Base-by-base conservation (phyloP, 2,329 filamentous ascomycete genomes). In the Pseudogymnoascus sp. region DNA sequence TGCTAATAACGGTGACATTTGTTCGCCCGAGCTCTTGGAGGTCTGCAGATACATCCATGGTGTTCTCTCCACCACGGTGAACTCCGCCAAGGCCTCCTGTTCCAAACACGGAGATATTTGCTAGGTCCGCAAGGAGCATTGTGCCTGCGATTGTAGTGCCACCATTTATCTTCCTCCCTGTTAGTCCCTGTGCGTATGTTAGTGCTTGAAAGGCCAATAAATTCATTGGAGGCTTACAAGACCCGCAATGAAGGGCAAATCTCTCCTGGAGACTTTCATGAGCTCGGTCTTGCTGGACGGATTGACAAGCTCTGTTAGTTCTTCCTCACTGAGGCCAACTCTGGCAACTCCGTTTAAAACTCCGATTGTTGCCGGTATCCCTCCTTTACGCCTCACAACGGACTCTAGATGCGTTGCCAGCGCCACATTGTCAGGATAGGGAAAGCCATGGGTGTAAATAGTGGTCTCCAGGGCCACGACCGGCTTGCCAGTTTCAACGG, bases 51-150 rank as follows among this genome's bases (percentile, higher is more conserved):
- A 99, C 85, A 73, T 99, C 94, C 86, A 97, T 88, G 6, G 89
- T 90, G 67, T 82, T 82, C 73, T 97, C 88, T 58, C 87, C 94
- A 61, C 91, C 92, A 49, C 92, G 86, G 75, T 99, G 94, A 23
- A 99, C 94, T 64, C 94, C 94, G 62, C 94, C 93, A 4, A 99
- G 84, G 11, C 94, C 94, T 52, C 94, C 94, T 5, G 94, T 99
- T 25, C 92, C 94, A 75, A 99, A 97, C 59, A 99, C 84, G 66
- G 87, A 88, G 72, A 99, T 96, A 8, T 92, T 92, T 28, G 92
- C 93, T 64, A 92, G 79, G 66, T 90, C 82, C 49, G 94, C 91
- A 30, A 99, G 83, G 38, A 97, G 75, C 90, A 96, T 97, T 2
- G 94, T 99, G 1, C 90, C 92, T 4, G 93, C 86, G 62, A 99